A percentile compares a stretch with the other conserved stretches of the same genome.
These are phyloP conservation scores for Hippophae gyantsensis DNA, from an alignment of 306 rosid genomes.

Conservation along the genomic window DNA sequence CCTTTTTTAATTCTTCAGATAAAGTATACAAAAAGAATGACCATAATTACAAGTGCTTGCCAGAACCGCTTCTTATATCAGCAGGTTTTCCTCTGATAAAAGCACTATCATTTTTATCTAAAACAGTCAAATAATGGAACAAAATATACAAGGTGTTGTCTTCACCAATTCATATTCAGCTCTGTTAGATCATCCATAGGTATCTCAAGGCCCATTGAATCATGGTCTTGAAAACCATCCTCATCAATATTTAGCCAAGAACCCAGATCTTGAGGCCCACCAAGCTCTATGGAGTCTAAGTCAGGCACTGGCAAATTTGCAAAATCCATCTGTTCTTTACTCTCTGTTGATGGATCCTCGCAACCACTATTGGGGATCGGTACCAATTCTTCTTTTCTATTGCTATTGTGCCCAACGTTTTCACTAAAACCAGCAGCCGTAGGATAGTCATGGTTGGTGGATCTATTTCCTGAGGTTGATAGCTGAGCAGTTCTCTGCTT, in stretches of 20 bases:
- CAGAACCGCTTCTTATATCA: slow-evolving; percentile 46
- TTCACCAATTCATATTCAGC: slow-evolving; percentile 46
- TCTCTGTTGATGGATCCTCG: slow-evolving; percentile 27
- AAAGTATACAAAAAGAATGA: slow-evolving; percentile 55
- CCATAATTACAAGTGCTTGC: slow-evolving; percentile 52
- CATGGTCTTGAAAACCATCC: slow-evolving; percentile 51
- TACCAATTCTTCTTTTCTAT: slow-evolving; percentile 26
- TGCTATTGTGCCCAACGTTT: slow-evolving; percentile 20
- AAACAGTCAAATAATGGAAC: slow-evolving; percentile 27
- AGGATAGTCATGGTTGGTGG: slow-evolving; percentile 28
- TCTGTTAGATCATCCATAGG: slow-evolving; percentile 90
- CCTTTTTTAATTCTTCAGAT: slow-evolving; percentile 25
- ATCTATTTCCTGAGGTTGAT: slow-evolving; percentile 51
- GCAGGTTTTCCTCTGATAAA: slow-evolving; percentile 43
- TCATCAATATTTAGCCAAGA: slow-evolving; percentile 64
- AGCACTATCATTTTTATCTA: slow-evolving; percentile 26
- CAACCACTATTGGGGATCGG: slow-evolving; percentile 14
- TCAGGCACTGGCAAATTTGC: slow-evolving; percentile 39
- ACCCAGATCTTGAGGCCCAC: slow-evolving; percentile 52
- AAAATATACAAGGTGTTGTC: slow-evolving; percentile 32
- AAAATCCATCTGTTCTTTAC: slow-evolving; percentile 33
- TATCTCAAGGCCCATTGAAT: slow-evolving; percentile 53
- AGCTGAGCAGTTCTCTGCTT: slow-evolving; percentile 59
- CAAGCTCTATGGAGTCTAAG: slow-evolving; percentile 53
- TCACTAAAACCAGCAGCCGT: slow-evolving; percentile 33